A percentile compares a stretch with the other conserved stretches of the same genome.
phyloP scores from a whole-genome alignment of 2,329 filamentous ascomycete species.

The Pseudogymnoascus sp. region DNA sequence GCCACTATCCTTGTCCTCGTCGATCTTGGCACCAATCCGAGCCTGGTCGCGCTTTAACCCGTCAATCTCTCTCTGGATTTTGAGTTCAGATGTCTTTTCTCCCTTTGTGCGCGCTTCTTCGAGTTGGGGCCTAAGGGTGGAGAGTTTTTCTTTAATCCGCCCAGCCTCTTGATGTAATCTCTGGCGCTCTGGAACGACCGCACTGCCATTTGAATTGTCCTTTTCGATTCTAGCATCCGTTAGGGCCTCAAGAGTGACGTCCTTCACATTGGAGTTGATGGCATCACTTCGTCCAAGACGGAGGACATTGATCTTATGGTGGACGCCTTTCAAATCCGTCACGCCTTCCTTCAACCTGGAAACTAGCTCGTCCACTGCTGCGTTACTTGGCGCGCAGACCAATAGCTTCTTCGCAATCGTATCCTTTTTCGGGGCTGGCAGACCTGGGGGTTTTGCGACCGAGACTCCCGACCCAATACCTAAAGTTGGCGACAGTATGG shows the following conservation, averaged over 20 bases:
- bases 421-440: slow-evolving; percentile 27
- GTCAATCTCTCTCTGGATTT: slow-evolving; percentile 69
- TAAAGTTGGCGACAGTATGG: slow-evolving; percentile 59
- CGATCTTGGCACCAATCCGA: slow-evolving; percentile 72
- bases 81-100: slow-evolving; percentile 39
- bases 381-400: slow-evolving; percentile 97
- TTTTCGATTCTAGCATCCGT: slow-evolving; percentile 65
- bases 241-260: slow-evolving; percentile 88
- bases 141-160: slow-evolving; percentile 68
- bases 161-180: slow-evolving; percentile 55
- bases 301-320: slow-evolving; percentile 74
- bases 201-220: slow-evolving; percentile 49
- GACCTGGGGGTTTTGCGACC: slow-evolving; percentile 32
- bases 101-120: slow-evolving; percentile 54
- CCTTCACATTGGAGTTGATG: slow-evolving; percentile 79
- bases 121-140: slow-evolving; percentile 60
- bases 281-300: slow-evolving; percentile 86
- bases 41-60: slow-evolving; percentile 68
- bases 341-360: slow-evolving; percentile 84
- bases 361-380: slow-evolving; percentile 91
- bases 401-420: slow-evolving; percentile 69
- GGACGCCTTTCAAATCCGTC: slow-evolving; percentile 63
- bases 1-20: slow-evolving; percentile 77
- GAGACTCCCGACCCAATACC: slow-evolving; percentile 33
- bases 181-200: slow-evolving; percentile 44